Base-by-base conservation (phyloP, 1,139 yeast genomes). In the Yamadazyma atlantica region DNA sequence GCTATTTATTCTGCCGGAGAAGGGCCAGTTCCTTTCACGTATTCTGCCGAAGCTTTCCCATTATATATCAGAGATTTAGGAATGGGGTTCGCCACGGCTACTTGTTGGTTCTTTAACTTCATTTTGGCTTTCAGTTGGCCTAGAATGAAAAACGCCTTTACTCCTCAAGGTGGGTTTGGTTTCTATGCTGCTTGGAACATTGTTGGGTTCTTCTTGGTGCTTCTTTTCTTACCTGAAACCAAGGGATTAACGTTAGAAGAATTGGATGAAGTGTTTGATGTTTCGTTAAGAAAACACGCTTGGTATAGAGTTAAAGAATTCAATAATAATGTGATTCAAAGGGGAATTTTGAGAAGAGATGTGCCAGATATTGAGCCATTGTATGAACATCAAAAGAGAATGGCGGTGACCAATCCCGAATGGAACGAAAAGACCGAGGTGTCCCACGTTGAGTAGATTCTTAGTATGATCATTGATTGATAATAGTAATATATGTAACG, bases 11-110 rank as follows among this genome's bases (percentile, higher is more conserved):
- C 94, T 1, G 80, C 87, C 2, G 94, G 95, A 41, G 88, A 85
- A 64, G 96, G 96, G 32, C 95, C 95, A 10, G 95, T 87, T 35
- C 95, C 96, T 8, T 87, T 87, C 68, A 85, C 94, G 2, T 85
- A 87, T 57, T 83, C 94, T 24, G 95, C 95, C 12, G 95, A 87
- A 61, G 85, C 46, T 35, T 87, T 86, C 71, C 92, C 94, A 38
- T 71, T 87, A 49, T 85, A 86, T 53, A 82, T 86, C 45, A 80
- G 96, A 64, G 95, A 88, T 53, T 66, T 86, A 37, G 95, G 95
- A 40, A 85, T 89, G 83, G 82, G 94, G 3, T 71, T 82, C 49
- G 95, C 95, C 15, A 84, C 94, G 21, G 85, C 90, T 21, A 82
- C 89, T 13, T 74, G 88, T 59, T 87, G 95, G 94, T 84, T 85